Percentiles rank a stretch among this genome's conserved stretches.
Conservation (phyloP, 1,139 yeast genomes). For the Blastobotrys persicus region DNA sequence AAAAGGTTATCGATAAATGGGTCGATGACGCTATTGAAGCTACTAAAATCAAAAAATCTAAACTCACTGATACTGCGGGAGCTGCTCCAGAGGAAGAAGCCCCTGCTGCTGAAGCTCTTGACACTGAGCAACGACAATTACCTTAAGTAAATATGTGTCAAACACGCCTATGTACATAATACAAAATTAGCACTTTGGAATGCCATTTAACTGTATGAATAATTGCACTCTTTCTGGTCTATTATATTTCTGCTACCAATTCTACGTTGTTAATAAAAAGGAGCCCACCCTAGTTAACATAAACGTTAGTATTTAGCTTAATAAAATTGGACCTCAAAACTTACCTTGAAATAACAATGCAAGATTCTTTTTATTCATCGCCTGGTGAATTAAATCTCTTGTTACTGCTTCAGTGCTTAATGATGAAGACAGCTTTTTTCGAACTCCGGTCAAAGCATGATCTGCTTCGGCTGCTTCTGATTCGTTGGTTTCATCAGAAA, state of each 20-base stretch:
- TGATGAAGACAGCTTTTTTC: slow-evolving; percentile 67
- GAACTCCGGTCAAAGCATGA: slow-evolving; percentile 70
- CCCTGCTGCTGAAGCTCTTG: neutral
- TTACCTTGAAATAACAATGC: slow-evolving; percentile 68
- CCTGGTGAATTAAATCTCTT: slow-evolving; percentile 74
- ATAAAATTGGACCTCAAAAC: no score
- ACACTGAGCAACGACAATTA: neutral
- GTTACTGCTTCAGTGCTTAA: slow-evolving; percentile 83
- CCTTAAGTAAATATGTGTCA: neutral
- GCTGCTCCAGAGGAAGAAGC: slow-evolving; percentile 6
- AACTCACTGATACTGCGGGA: slow-evolving; percentile 5
- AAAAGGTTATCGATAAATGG: slow-evolving; percentile 70
- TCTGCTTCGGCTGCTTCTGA: slow-evolving; percentile 62
- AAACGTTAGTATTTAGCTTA: no score
- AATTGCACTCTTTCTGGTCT: neutral
- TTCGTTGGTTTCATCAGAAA: slow-evolving; percentile 16
- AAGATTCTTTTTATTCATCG: slow-evolving; percentile 63
- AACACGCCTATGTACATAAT: neutral
- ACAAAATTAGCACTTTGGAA: no score
- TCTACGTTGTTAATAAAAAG: neutral
- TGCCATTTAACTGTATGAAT: slow-evolving; percentile 1
- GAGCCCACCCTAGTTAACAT: slow-evolving; percentile 10
- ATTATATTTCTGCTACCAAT: neutral
- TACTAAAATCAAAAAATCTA: slow-evolving; percentile 21
- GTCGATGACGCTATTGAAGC: slow-evolving; percentile 54